A percentile compares a stretch with the other conserved stretches of the same genome.
These are phyloP conservation scores for Colletotrichum shisoi DNA, from an alignment of 2,329 filamentous ascomycete species.

Conservation along the genomic window DNA sequence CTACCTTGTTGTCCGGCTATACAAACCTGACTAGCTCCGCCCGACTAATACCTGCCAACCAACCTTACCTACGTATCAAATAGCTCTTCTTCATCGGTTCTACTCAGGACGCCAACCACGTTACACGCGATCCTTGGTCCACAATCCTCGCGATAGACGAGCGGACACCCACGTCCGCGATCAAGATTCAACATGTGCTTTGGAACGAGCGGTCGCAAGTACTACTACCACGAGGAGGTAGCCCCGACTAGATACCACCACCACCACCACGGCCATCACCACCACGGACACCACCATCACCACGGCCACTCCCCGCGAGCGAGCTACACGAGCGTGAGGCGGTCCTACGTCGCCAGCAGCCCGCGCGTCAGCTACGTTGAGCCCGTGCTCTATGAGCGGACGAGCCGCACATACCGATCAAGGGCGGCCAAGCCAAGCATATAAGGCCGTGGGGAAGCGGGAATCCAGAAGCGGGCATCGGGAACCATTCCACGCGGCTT, in stretches of 20 bases:
- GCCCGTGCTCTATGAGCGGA: conserved; percentile 51
- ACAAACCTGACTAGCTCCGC: conserved; percentile 1
- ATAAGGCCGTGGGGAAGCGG: neutral
- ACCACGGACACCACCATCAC: conserved; percentile 49
- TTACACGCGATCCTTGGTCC: too few species aligned
- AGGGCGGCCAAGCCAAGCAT: neutral
- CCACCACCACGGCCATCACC: conserved; percentile 48
- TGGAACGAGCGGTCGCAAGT: conserved; percentile 51
- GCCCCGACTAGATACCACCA: conserved; percentile 55
- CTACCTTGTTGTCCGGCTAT: neutral
- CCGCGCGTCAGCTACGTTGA: conserved; percentile 54
- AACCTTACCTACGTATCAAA: neutral
- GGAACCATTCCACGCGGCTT: neutral
- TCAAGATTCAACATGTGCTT: conserved; percentile 59
- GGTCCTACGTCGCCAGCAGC: conserved; percentile 50
- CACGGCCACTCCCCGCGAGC: conserved; percentile 51
- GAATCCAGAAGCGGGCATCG: conserved; percentile 14
- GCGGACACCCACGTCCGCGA: neutral
- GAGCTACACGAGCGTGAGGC: conserved; percentile 55
- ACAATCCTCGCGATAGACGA: neutral
- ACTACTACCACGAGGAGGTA: conserved; percentile 66
- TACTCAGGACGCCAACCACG: neutral
- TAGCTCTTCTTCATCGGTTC: neutral
- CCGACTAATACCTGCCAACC: neutral
- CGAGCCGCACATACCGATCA: conserved; percentile 48